Percentiles rank a stretch among this genome's conserved stretches.
Evolutionary conservation across 1,139 yeast genomes (phyloP).

Genomic region (Candida neerlandica): DNA sequence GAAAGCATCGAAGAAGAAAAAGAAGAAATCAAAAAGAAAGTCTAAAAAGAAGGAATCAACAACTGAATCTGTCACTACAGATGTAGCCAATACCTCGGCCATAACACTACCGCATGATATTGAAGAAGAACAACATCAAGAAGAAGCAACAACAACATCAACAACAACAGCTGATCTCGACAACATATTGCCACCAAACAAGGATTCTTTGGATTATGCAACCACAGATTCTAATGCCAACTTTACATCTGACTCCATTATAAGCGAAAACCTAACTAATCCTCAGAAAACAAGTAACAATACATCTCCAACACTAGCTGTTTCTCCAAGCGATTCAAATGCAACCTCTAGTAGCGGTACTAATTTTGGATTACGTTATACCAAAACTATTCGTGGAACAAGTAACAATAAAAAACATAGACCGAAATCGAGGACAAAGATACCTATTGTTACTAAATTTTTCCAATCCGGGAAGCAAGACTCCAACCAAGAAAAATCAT

Average conservation of each 20-base stretch:
- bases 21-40: background rate
- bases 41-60: background rate
- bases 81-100: background rate
- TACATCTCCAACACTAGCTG: background rate
- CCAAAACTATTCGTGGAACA: conserved; percentile 9
- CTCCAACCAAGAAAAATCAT: background rate
- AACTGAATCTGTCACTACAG: background rate
- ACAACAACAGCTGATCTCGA: background rate
- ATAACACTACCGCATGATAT: background rate
- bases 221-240: conserved; percentile 6
- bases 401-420: conserved; percentile 13
- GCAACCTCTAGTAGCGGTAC: conserved; percentile 11
- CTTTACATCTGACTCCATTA: background rate
- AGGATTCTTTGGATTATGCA: conserved; percentile 2
- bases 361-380: conserved; percentile 10
- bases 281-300: conserved; percentile 1
- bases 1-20: conserved; percentile 4
- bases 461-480: conserved; percentile 20
- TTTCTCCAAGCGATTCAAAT: conserved; percentile 4
- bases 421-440: conserved; percentile 14
- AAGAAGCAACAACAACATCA: no score
- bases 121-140: background rate
- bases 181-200: background rate
- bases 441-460: conserved; percentile 22
- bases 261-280: conserved; percentile 1